These are phyloP conservation scores for Pseudogymnoascus sp. DNA, from an alignment of 2,329 filamentous ascomycete genomes.

Conservation along the genomic window DNA sequence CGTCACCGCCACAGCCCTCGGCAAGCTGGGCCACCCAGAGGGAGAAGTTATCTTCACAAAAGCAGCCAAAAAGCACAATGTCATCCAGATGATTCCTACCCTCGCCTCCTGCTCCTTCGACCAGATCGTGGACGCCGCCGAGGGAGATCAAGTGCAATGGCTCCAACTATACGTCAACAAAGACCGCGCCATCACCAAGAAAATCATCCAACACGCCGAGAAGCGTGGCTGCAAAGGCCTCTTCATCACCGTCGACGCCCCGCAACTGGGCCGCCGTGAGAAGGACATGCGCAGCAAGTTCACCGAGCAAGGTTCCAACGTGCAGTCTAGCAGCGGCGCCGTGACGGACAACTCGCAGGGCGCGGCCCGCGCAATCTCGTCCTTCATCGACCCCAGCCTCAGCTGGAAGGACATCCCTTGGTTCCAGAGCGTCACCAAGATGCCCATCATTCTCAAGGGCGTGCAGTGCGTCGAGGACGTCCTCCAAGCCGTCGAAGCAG, in stretches of 20 bases:
- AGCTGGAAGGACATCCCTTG: conserved; percentile 92
- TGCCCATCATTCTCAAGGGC: conserved; percentile 95
- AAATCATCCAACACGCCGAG: conserved; percentile 89
- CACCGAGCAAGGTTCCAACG: conserved; percentile 70
- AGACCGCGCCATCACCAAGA: conserved; percentile 80
- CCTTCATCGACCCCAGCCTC: conserved; percentile 91
- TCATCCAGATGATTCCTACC: conserved; percentile 98
- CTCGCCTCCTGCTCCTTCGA: conserved; percentile 95
- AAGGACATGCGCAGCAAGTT: conserved; percentile 98
- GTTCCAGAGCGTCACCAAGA: conserved; percentile 82
- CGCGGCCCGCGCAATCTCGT: conserved; percentile 87
- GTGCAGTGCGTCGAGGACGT: conserved; percentile 96
- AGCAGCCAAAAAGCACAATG: conserved; percentile 75
- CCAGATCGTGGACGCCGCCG: conserved; percentile 82
- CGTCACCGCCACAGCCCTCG: conserved; percentile 89
- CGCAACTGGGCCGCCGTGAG: conserved; percentile 86
- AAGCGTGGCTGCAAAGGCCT: conserved; percentile 84
- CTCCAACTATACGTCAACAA: conserved; percentile 94
- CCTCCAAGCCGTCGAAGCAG: conserved; percentile 71
- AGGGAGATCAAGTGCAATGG: conserved; percentile 84
- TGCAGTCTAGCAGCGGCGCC: conserved; percentile 62
- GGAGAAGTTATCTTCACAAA: conserved; percentile 87
- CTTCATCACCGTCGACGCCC: conserved; percentile 97
- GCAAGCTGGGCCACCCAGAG: conserved; percentile 88
- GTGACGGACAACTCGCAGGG: conserved; percentile 82